These are phyloP conservation scores for Nakazawaea wyomingensis DNA, from an alignment of 805 yeast genomes.

Conservation along the genomic window DNA sequence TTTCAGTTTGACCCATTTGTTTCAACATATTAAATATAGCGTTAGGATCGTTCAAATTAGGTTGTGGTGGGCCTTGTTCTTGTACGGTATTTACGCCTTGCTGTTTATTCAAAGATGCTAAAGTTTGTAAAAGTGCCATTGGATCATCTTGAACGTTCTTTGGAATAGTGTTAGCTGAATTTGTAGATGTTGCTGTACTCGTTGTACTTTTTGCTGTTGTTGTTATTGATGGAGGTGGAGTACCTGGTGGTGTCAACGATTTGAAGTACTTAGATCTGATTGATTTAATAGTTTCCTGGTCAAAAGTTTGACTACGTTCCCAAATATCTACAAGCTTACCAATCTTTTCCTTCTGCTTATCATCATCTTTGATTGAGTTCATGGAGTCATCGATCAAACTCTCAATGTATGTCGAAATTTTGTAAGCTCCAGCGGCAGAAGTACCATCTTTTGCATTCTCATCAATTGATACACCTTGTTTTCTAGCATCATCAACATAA, in stretches of 20 bases:
- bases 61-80: slow-evolving; percentile 6
- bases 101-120: slow-evolving; percentile 31
- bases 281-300: slow-evolving; percentile 44
- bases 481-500: slow-evolving; percentile 68
- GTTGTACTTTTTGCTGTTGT: slow-evolving; percentile 11
- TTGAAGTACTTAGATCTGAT: slow-evolving; percentile 57
- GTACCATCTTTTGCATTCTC: slow-evolving; percentile 60
- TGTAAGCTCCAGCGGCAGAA: slow-evolving; percentile 65
- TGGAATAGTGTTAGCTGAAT: slow-evolving; percentile 6
- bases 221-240: slow-evolving; percentile 43
- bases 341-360: slow-evolving; percentile 66
- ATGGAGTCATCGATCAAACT: slow-evolving; percentile 59
- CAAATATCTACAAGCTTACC: slow-evolving; percentile 86
- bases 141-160: slow-evolving; percentile 37
- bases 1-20: slow-evolving; percentile 32
- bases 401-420: slow-evolving; percentile 60
- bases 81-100: slow-evolving; percentile 12
- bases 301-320: slow-evolving; percentile 81
- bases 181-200: slow-evolving; percentile 6
- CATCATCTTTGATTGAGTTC: slow-evolving; percentile 40
- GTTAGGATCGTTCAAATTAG: slow-evolving; percentile 28
- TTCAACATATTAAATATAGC: slow-evolving; percentile 50
- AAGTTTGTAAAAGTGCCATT: slow-evolving; percentile 61
- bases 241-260: slow-evolving; percentile 68
- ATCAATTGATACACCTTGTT: slow-evolving; percentile 43